Conservation (phyloP, 352 stramenopile genomes). For the Phytophthora pistaciae region DNA sequence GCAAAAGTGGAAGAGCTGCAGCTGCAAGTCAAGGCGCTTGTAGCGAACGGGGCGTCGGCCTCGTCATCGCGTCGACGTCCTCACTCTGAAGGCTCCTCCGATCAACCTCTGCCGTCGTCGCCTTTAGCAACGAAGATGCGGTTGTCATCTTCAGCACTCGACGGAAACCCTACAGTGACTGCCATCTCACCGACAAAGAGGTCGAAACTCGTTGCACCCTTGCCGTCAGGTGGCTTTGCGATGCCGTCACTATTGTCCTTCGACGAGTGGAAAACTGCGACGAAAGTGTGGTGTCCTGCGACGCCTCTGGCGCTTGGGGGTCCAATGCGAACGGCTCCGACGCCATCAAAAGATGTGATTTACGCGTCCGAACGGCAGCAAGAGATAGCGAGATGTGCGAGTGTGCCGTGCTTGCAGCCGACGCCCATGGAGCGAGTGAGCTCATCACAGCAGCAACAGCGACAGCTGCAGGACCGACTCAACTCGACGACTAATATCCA, state of each 20-base stretch:
- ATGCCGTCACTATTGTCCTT: constrained; percentile 47
- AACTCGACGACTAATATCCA: not conserved
- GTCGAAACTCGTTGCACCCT: constrained; percentile 3
- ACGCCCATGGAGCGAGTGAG: constrained; percentile 66
- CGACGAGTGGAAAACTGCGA: constrained; percentile 70
- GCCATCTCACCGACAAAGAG: constrained; percentile 12
- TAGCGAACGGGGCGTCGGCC: constrained; percentile 20
- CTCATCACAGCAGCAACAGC: constrained; percentile 30
- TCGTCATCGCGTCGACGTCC: constrained; percentile 15
- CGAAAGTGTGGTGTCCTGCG: constrained; percentile 54
- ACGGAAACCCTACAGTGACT: not conserved
- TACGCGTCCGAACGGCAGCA: constrained; percentile 28
- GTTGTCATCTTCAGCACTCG: not conserved
- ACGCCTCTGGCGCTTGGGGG: constrained; percentile 24
- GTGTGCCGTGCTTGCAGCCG: constrained; percentile 62
- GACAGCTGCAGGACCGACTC: constrained; percentile 11
- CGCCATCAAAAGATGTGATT: constrained; percentile 45
- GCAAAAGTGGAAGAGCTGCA: constrained; percentile 65
- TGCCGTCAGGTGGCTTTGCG: not conserved
- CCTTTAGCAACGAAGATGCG: constrained; percentile 4
- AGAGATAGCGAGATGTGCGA: constrained; percentile 61
- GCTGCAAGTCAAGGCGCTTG: constrained; percentile 54
- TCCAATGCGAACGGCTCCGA: constrained; percentile 28
- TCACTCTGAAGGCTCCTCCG: constrained; percentile 3
- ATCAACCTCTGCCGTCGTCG: not conserved